Conservation (phyloP, 1,139 yeast genomes). For the Kurtzmaniella quercitrusa region DNA sequence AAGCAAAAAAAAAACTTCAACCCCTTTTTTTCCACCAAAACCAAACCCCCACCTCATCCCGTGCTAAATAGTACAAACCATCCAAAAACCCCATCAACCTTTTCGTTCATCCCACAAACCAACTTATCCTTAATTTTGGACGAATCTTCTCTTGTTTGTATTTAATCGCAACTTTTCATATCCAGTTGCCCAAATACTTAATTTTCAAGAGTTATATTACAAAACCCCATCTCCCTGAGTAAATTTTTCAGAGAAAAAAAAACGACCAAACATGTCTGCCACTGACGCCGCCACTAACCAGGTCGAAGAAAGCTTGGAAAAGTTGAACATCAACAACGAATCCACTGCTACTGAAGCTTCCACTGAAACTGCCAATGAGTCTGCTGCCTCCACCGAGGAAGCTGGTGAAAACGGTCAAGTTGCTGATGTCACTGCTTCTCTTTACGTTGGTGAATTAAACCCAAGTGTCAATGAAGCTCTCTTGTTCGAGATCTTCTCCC, state of each 20-base stretch:
- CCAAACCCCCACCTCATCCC: background rate
- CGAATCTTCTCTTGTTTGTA: background rate
- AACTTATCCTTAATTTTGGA: background rate
- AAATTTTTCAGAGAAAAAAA: slow-evolving; percentile 8
- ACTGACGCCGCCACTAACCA: slow-evolving; percentile 24
- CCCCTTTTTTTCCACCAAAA: background rate
- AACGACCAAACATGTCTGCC: slow-evolving; percentile 37
- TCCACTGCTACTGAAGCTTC: slow-evolving; percentile 28
- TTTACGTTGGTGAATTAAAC: slow-evolving; percentile 97
- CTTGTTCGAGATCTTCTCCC: slow-evolving; percentile 91
- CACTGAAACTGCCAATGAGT: slow-evolving; percentile 28
- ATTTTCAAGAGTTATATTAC: no score
- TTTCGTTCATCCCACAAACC: background rate
- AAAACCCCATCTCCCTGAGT: background rate
- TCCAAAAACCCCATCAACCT: background rate
- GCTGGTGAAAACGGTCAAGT: slow-evolving; percentile 31
- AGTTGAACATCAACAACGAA: slow-evolving; percentile 37
- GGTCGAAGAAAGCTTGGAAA: slow-evolving; percentile 55
- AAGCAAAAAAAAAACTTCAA: slow-evolving; percentile 1
- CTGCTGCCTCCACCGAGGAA: slow-evolving; percentile 18
- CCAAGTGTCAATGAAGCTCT: slow-evolving; percentile 91
- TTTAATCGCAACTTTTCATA: background rate
- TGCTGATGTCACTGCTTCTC: slow-evolving; percentile 69
- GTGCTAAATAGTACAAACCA: background rate
- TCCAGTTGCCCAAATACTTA: background rate